Evolutionary conservation across 2,329 filamentous ascomycete genomes (phyloP).

Genomic region (Kalmusia sp.): DNA sequence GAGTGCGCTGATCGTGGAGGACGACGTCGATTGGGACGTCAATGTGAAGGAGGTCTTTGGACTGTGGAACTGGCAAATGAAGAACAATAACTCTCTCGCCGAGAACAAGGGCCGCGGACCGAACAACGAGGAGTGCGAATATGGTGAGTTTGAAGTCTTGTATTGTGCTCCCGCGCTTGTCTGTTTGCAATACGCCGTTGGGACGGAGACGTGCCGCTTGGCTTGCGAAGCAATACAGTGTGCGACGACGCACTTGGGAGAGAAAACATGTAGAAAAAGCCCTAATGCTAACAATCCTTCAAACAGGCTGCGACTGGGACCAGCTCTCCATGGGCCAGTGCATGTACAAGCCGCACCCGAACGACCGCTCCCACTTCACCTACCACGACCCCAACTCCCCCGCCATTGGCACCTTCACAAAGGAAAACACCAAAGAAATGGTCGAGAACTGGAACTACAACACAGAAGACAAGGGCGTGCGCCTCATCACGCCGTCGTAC

Average conservation of each 20-base stretch:
- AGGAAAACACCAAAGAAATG: slow-evolving; percentile 1
- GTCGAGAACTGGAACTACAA: slow-evolving; percentile 2
- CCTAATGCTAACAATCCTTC: neutral
- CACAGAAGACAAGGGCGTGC: neutral
- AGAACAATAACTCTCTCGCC: slow-evolving; percentile 9
- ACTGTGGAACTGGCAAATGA: slow-evolving; percentile 11
- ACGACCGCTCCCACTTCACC: slow-evolving; percentile 23
- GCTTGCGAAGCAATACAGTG: neutral
- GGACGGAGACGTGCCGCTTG: neutral
- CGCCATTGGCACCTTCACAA: slow-evolving; percentile 15
- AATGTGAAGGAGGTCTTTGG: slow-evolving; percentile 26
- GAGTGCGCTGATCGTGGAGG: slow-evolving; percentile 37
- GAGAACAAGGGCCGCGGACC: slow-evolving; percentile 16
- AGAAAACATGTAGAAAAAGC: neutral
- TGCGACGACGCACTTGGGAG: neutral
- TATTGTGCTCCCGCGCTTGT: neutral
- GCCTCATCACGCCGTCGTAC: slow-evolving; percentile 5
- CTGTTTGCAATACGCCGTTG: too few relatives aligned
- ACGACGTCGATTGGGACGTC: slow-evolving; percentile 36
- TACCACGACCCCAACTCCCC: slow-evolving; percentile 41
- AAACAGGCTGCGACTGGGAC: slow-evolving; percentile 37
- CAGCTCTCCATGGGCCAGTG: slow-evolving; percentile 52
- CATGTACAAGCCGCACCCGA: slow-evolving; percentile 23
- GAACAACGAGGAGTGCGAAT: slow-evolving; percentile 20
- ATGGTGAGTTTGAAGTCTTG: slow-evolving; percentile 15